A percentile compares a stretch with the other conserved stretches of the same genome.
phyloP scores from a whole-genome alignment of 495 filamentous ascomycete species.

The Parathielavia appendiculata region DNA sequence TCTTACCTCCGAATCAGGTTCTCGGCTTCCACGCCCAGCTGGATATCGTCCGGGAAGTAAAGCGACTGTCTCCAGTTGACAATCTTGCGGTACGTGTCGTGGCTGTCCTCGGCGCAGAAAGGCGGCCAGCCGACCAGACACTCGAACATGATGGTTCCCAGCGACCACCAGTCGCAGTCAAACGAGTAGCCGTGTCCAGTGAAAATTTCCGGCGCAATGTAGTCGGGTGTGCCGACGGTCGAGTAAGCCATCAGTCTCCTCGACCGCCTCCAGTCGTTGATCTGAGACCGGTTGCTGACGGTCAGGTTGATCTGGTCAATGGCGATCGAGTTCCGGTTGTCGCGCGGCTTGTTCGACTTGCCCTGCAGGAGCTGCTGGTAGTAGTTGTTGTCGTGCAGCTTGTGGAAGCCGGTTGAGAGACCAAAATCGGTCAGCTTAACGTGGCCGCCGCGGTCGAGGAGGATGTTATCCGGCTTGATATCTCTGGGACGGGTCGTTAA shows the following conservation, averaged over 20 bases:
- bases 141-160: constrained; percentile 99
- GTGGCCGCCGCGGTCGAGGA: constrained; percentile 90
- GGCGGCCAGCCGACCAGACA: constrained; percentile 98
- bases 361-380: constrained; percentile 91
- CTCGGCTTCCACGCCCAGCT: constrained; percentile 80
- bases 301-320: constrained; percentile 98
- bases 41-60: constrained; percentile 94
- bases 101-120: constrained; percentile 95
- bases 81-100: constrained; percentile 98
- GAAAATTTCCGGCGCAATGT: constrained; percentile 98
- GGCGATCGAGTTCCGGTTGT: constrained; percentile 82
- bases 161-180: constrained; percentile 97
- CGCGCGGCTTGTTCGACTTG: constrained; percentile 64
- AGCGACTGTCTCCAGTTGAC: constrained; percentile 94
- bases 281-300: constrained; percentile 90
- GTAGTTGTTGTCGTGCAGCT: constrained; percentile 95
- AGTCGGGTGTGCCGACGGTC: constrained; percentile 96
- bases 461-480: constrained; percentile 98
- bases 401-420: constrained; percentile 95
- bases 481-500: constrained; percentile 55
- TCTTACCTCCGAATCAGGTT: constrained; percentile 75
- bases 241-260: constrained; percentile 94
- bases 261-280: constrained; percentile 98
- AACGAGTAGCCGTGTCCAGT: constrained; percentile 91
- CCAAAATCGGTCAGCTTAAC: constrained; percentile 99